These are phyloP conservation scores for Phaeosphaeriaceae sp. DNA, from an alignment of 2,329 filamentous ascomycete species.

Conservation along the genomic window DNA sequence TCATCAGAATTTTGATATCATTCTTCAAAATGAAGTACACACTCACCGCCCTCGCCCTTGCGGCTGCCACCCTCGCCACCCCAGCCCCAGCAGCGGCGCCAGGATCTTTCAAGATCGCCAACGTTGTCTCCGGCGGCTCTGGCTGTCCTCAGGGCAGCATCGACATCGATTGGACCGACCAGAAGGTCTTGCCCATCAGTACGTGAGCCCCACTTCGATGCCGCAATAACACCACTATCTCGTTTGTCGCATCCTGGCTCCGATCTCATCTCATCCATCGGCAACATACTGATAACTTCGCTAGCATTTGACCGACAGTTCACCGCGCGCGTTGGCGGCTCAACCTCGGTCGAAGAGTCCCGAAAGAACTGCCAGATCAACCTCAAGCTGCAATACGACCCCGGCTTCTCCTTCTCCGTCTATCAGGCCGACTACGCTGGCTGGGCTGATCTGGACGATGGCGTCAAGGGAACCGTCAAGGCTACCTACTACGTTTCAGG, in stretches of 20 bases:
- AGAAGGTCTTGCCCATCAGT: slow-evolving; percentile 42
- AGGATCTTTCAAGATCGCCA: slow-evolving; percentile 40
- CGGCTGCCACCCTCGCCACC: slow-evolving; percentile 27
- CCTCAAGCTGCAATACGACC: slow-evolving; percentile 39
- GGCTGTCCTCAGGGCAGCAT: slow-evolving; percentile 48
- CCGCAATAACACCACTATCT: background rate
- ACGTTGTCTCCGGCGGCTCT: slow-evolving; percentile 41
- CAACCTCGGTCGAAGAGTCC: slow-evolving; percentile 30
- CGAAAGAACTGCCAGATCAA: slow-evolving; percentile 51
- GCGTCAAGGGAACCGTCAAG: slow-evolving; percentile 45
- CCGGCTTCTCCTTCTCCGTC: slow-evolving; percentile 48
- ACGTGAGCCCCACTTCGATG: slow-evolving; percentile 6
- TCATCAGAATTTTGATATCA: background rate
- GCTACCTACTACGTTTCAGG: slow-evolving; percentile 49
- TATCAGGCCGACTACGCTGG: slow-evolving; percentile 46
- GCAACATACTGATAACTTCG: slow-evolving; percentile 3
- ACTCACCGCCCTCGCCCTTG: slow-evolving; percentile 31
- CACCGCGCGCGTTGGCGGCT: slow-evolving; percentile 39
- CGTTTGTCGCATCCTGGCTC: background rate
- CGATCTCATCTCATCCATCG: no score
- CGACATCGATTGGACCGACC: slow-evolving; percentile 41
- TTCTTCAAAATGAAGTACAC: slow-evolving; percentile 34
- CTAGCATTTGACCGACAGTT: slow-evolving; percentile 42
- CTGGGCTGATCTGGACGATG: slow-evolving; percentile 44
- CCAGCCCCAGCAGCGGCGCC: slow-evolving; percentile 28